phyloP scores from a whole-genome alignment of 768 basidiomycete genomes.

The Mrakia gelida region DNA sequence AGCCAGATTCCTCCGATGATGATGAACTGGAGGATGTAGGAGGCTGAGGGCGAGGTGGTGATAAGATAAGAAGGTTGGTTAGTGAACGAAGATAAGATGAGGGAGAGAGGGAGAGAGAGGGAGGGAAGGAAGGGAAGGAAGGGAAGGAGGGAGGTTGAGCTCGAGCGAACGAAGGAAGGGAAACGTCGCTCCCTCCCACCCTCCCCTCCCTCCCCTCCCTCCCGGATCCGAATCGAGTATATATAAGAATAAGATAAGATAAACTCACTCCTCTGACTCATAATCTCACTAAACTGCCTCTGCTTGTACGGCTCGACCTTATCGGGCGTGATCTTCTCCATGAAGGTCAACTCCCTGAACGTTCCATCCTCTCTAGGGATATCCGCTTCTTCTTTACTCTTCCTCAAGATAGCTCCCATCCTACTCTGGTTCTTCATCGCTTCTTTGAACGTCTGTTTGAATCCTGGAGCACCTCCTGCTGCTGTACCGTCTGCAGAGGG shows the following conservation, averaged over 20 bases:
- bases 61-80: neutral
- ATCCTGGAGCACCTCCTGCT: no score
- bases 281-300: neutral
- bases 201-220: neutral
- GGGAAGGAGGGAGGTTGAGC: neutral
- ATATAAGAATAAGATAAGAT: no score
- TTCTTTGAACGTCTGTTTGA: neutral
- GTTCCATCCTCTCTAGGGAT: neutral
- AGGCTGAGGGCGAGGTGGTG: neutral
- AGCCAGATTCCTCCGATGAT: conserved; percentile 45
- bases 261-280: neutral
- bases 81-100: neutral
- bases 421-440: neutral
- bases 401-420: neutral
- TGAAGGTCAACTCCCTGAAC: neutral
- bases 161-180: no score
- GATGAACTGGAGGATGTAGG: neutral
- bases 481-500: no score
- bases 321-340: neutral
- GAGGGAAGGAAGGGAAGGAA: neutral
- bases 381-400: neutral
- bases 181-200: neutral
- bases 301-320: neutral
- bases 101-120: neutral
- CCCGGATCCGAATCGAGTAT: neutral